Conservation (phyloP, 331 rosid genomes). For the Spiraea crenata region DNA sequence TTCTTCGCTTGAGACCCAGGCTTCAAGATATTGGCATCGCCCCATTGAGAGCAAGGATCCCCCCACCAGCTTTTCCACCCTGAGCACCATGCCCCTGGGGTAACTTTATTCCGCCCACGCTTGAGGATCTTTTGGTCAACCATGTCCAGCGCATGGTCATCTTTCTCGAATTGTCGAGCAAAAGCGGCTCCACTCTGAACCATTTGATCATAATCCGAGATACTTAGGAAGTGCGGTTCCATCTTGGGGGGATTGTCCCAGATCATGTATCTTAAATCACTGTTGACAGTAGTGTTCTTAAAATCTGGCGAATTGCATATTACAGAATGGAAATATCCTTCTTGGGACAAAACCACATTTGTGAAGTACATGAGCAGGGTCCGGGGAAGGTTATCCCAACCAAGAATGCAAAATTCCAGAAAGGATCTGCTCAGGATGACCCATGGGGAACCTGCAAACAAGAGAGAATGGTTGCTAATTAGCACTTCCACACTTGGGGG, state of each 20-base stretch:
- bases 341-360: constrained; percentile 76
- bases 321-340: constrained; percentile 92
- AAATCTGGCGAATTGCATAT: constrained; percentile 81
- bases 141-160: constrained; percentile 70
- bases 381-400: constrained; percentile 97
- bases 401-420: constrained; percentile 77
- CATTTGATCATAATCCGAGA: constrained; percentile 64
- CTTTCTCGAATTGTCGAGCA: constrained; percentile 63
- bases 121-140: constrained; percentile 69
- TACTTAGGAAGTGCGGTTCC: constrained; percentile 85
- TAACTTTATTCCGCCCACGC: constrained; percentile 47
- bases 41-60: constrained; percentile 91
- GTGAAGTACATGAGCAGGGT: constrained; percentile 85
- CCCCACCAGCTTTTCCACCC: constrained; percentile 74
- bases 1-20: constrained; percentile 80
- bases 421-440: constrained; percentile 76
- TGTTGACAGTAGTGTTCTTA: constrained; percentile 80
- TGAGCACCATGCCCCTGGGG: constrained; percentile 87
- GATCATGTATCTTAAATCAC: constrained; percentile 74
- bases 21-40: constrained; percentile 64
- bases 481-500: constrained; percentile 13
- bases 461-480: constrained; percentile 16
- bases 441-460: constrained; percentile 91
- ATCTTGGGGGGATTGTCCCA: constrained; percentile 92
- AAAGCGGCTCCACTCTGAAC: constrained; percentile 82